phyloP scores from a whole-genome alignment of 768 basidiomycete genomes.

The Dioszegia aurantiaca region DNA sequence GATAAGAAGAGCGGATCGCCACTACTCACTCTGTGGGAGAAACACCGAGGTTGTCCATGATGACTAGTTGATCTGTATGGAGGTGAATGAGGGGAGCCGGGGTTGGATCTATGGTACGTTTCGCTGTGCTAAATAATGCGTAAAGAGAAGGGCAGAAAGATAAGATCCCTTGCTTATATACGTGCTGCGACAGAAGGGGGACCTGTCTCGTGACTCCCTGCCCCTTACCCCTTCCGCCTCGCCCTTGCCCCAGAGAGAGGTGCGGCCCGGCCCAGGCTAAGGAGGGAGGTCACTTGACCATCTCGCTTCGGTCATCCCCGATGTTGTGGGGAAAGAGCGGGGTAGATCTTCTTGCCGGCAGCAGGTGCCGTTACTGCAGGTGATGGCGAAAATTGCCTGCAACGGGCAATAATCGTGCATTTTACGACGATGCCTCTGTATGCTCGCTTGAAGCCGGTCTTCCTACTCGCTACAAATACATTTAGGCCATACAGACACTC shows the following conservation, averaged over 20 bases:
- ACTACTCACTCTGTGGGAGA: constrained; percentile 44
- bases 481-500: too few relatives aligned
- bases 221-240: neutral
- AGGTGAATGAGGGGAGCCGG: too few relatives aligned
- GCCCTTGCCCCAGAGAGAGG: neutral
- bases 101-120: neutral
- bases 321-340: neutral
- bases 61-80: constrained; percentile 3
- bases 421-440: too few relatives aligned
- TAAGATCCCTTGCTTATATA: neutral
- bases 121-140: too few relatives aligned
- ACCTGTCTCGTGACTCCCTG: neutral
- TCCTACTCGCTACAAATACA: too few relatives aligned
- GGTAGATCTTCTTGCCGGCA: constrained; percentile 1
- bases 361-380: neutral
- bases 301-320: neutral
- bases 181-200: neutral
- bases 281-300: neutral
- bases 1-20: neutral
- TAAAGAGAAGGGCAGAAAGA: neutral
- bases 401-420: neutral
- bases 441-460: too few relatives aligned
- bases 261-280: neutral
- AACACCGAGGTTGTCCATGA: constrained; percentile 40
- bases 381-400: neutral